Conservation (phyloP, 352 stramenopile genomes). For the Globisporangium nagaii region DNA sequence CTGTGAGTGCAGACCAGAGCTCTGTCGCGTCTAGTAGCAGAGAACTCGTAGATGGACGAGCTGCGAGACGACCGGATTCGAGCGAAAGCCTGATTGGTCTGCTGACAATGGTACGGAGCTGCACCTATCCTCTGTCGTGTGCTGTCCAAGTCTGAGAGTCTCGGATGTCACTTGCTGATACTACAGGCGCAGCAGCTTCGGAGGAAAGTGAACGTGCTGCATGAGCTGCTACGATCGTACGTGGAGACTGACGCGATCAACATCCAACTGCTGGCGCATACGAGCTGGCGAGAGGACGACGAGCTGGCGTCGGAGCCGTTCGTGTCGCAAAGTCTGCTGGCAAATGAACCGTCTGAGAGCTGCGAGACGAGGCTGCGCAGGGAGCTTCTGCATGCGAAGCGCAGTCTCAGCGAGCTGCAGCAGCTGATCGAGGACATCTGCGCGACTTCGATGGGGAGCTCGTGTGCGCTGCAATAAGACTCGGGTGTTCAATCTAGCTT, state of each 20-base stretch:
- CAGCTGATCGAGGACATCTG: conserved; percentile 36
- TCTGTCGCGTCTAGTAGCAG: not conserved
- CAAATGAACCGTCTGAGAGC: not conserved
- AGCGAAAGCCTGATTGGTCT: not conserved
- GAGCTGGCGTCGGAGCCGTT: too few relatives aligned
- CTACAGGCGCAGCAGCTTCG: conserved; percentile 25
- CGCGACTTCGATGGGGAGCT: conserved; percentile 29
- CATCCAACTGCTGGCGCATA: conserved; percentile 17
- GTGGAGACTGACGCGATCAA: conserved; percentile 28
- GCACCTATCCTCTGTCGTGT: not conserved
- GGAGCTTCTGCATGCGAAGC: conserved; percentile 6
- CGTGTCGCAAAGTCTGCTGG: not conserved
- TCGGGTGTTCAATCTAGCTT: too few relatives aligned
- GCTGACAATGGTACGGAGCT: not conserved
- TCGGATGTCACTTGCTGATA: not conserved
- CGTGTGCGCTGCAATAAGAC: conserved; percentile 37
- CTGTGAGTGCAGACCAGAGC: not conserved
- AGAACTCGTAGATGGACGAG: not conserved
- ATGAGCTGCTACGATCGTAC: conserved; percentile 25
- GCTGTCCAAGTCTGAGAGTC: not conserved
- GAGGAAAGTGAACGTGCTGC: conserved; percentile 18
- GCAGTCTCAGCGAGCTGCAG: conserved; percentile 23
- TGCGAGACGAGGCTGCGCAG: not conserved
- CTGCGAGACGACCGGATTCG: not conserved
- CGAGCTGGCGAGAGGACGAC: conserved; percentile 3